Base-by-base conservation (phyloP, 75 land plant genomes). In the Larix kaempferi region DNA sequence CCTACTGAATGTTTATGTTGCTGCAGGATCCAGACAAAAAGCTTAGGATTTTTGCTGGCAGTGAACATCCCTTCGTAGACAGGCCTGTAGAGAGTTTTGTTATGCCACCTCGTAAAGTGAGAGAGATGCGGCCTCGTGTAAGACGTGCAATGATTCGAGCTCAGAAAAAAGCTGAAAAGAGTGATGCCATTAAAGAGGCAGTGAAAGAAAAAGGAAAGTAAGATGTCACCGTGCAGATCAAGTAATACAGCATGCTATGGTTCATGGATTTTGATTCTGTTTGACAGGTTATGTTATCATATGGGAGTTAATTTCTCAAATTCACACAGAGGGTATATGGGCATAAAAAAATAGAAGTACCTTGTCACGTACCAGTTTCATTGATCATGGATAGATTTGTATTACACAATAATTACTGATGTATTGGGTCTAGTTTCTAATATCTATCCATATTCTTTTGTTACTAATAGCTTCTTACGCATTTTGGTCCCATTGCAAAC, bases 21-120 rank as follows among this genome's bases (percentile, higher is more conserved):
- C 21, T 85, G 78, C 94, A 96, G 99, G 92, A 94, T 78, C 84
- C 98, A 74, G 92, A 87, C 75, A 71, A 90, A 67, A 96, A 96
- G 80, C 75, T 96, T 67, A 89, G 99, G 79, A 91, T 96, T 49
- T 96, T 96, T 72, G 64, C 88, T 19, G 98, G 85, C 12, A 80
- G 73, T 65, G 88, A 90, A 73, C 99, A 96, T 78, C 97, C 98
- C 0, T 96, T 96, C 84, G 82, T 76, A 35, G 91, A 91, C 75
- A 76, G 90, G 58, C 93, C 94, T 16, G 58, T 94, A 37, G 95
- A 91, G 41, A 78, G 79, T 23, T 96, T 82, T 74, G 80, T 76
- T 52, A 96, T 96, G 99, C 99, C 99, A 25, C 98, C 94, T 49
- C 81, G 93, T 12, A 80, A 78, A 41, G 92, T 95, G 64, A 62